A percentile compares a stretch with the other conserved stretches of the same genome.
phyloP scores from a whole-genome alignment of 176 grass and related monocot genomes.

The Saccharum spontaneum region DNA sequence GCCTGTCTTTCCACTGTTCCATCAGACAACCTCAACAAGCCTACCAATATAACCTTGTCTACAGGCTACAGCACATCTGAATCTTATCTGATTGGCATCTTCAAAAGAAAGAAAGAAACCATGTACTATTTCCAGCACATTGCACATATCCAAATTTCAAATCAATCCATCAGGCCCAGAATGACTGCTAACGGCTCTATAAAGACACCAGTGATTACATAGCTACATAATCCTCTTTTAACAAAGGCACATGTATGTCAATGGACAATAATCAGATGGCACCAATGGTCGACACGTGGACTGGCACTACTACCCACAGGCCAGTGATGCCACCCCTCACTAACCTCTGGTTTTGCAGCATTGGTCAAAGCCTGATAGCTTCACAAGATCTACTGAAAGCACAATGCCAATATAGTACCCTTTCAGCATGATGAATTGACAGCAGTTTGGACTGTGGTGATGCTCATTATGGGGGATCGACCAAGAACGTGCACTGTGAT shows the following conservation, averaged over 20 bases:
- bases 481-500: constrained; percentile 2
- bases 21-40: background rate
- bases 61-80: background rate
- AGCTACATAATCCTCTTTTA: background rate
- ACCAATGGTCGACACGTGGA: background rate
- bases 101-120: background rate
- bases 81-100: background rate
- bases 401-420: background rate
- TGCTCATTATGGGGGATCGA: background rate
- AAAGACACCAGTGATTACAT: background rate
- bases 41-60: background rate
- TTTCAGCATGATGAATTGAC: background rate
- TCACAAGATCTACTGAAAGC: constrained; percentile 16
- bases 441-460: constrained; percentile 1
- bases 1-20: background rate
- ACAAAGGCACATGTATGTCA: background rate
- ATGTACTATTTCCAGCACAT: background rate
- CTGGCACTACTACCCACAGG: background rate
- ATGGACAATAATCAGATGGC: background rate
- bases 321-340: background rate
- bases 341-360: background rate
- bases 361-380: constrained; percentile 34
- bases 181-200: background rate
- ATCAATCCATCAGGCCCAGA: background rate
- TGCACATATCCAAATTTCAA: constrained; percentile 17